Base-by-base conservation (phyloP, 1,284 basidiomycete genomes). In the Austropuccinia psidii region DNA sequence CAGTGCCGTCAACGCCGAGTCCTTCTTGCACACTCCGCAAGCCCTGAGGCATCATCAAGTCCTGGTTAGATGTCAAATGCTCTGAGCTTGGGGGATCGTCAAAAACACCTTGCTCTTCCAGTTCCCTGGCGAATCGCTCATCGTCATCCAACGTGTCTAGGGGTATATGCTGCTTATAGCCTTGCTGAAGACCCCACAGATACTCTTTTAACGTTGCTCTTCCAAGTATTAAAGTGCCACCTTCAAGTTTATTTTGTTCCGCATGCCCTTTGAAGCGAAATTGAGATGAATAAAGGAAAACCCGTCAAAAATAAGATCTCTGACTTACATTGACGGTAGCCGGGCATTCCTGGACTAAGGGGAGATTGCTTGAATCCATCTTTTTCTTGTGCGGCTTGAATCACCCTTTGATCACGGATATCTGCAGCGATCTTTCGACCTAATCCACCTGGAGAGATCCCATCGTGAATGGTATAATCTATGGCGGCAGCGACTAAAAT, bases 141-240 rank as follows among this genome's bases (percentile, higher is more conserved):
- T 81, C 80, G 7, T 77, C 73, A 39, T 77, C 75, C 31, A 78
- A 39, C 43, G 77, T 76, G 50, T 78, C 77, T 45, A 77, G 70
- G 1, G 80, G 79, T 41, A 73, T 55, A 5, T 35, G 37, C 8
- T 77, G 77, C 21, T 75, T 76, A 79, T 80, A 81, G 19, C 80
- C 80, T 29, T 78, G 62, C 55, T 78, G 77, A 50, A 81, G 73
- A 19, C 77, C 80, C 79, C 79, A 80, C 2, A 79, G 77, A 77
- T 78, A 81, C 69, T 81, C 80, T 66, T 81, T 81, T 45, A 78
- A 76, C 1, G 79, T 79, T 11, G 80, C 78, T 37, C 80, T 75
- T 27, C 80, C 80, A 0, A 81, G 75, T n/a, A 81, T 60, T 6
- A 81, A 78, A 17, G 79, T 75, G 1, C 77, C 79, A 0, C 80